Conservation (phyloP, 2,329 filamentous ascomycete species). For the Diaporthe citrichinensis region DNA sequence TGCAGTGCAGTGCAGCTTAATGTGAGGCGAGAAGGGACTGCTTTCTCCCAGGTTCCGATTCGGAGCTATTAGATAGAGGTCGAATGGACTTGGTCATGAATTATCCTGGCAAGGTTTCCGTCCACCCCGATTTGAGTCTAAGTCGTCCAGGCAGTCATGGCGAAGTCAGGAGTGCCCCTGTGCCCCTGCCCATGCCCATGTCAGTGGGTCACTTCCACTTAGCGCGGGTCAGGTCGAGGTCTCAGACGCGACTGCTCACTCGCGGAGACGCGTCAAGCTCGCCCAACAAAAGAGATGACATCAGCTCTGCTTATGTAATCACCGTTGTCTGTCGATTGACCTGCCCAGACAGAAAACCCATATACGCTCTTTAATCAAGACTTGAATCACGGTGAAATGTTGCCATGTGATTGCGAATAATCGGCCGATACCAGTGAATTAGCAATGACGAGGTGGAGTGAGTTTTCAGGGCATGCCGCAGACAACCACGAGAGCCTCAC, state of each 20-base stretch:
- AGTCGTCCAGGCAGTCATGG: constrained; percentile 32
- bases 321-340: background rate
- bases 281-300: constrained; percentile 20
- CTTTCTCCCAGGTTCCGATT: background rate
- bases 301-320: constrained; percentile 36
- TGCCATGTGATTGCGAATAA: background rate
- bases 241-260: constrained; percentile 24
- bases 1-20: background rate
- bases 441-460: background rate
- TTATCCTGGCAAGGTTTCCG: background rate
- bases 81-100: background rate
- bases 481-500: background rate
- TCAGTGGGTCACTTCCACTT: constrained; percentile 18
- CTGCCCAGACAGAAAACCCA: background rate
- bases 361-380: background rate
- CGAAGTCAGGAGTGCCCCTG: constrained; percentile 10
- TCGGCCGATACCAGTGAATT: background rate
- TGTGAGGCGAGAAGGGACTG: background rate
- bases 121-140: background rate
- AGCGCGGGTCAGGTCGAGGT: constrained; percentile 16
- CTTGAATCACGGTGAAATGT: too few species aligned
- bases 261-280: constrained; percentile 19
- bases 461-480: background rate
- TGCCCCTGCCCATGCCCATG: background rate
- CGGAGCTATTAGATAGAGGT: background rate